These are phyloP conservation scores for Porcisia hertigi DNA, from an alignment of 208 protist species.

Conservation along the genomic window DNA sequence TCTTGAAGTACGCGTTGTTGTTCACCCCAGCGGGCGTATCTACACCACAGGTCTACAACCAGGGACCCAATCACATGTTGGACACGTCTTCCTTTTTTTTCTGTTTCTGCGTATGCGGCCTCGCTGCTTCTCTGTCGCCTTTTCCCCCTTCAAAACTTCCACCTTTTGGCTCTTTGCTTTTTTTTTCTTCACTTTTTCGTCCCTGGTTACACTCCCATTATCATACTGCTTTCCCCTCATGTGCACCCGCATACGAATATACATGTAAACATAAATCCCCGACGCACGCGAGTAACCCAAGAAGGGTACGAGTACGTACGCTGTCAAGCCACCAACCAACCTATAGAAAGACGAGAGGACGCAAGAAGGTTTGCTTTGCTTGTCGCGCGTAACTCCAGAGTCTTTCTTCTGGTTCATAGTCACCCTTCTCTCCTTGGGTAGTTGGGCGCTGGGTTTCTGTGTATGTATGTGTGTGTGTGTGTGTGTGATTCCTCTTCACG, in stretches of 20 bases:
- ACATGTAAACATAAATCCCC: not conserved
- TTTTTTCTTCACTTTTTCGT: conserved; percentile 12
- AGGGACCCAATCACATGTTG: not conserved
- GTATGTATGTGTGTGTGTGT: too few species aligned
- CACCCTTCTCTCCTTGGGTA: not conserved
- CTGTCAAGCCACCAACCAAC: not conserved
- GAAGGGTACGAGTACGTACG: not conserved
- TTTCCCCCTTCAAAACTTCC: not conserved
- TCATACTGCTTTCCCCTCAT: not conserved
- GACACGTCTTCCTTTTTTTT: too few species aligned
- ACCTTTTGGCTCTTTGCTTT: not conserved
- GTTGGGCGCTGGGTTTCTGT: not conserved
- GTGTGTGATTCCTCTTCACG: too few species aligned
- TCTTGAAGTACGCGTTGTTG: not conserved
- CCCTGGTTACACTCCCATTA: not conserved
- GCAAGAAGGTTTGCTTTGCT: not conserved
- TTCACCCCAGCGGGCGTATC: not conserved
- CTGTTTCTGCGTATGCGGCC: not conserved
- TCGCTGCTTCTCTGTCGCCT: not conserved
- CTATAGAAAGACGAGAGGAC: not conserved
- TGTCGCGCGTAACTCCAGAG: not conserved
- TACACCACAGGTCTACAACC: too few species aligned
- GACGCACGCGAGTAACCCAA: not conserved
- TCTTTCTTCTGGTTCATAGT: not conserved
- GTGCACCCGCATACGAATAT: not conserved